Evolutionary conservation across 179 eudicot species (phyloP).

Genomic region (Patellifolia procumbens): DNA sequence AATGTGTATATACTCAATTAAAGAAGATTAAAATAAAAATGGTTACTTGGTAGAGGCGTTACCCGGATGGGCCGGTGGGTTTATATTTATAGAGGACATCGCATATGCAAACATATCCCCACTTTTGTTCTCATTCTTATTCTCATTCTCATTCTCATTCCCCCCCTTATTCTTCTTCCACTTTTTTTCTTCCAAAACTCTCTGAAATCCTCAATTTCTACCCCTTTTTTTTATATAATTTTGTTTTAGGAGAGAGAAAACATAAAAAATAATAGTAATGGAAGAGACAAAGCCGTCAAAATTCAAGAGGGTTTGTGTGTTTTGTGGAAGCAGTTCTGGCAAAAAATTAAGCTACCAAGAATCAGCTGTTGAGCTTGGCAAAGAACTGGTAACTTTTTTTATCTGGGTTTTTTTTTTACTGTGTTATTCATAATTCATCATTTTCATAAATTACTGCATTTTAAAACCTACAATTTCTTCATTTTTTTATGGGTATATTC

Average conservation of each 20-base stretch:
- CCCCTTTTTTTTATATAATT: neutral
- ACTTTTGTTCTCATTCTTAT: conserved; percentile 30
- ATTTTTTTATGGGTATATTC: no score
- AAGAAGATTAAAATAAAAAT: no score
- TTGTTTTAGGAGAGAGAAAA: conserved; percentile 8
- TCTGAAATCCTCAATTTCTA: neutral
- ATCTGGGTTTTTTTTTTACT: neutral
- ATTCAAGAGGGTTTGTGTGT: conserved; percentile 43
- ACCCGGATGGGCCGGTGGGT: conserved; percentile 34
- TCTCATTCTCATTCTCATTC: neutral
- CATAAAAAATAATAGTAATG: conserved; percentile 14
- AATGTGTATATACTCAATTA: no score
- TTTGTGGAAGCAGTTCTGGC: conserved; percentile 47
- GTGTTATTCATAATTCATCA: neutral
- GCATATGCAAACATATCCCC: conserved; percentile 21
- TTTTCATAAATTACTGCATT: neutral
- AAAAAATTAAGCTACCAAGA: conserved; percentile 45
- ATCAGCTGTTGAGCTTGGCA: conserved; percentile 44
- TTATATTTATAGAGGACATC: conserved; percentile 17
- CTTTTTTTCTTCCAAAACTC: conserved; percentile 1
- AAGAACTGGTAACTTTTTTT: conserved; percentile 34
- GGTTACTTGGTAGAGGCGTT: conserved; percentile 39
- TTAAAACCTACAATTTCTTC: no score
- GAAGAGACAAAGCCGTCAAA: conserved; percentile 44
- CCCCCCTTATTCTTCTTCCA: no score